phyloP scores from a whole-genome alignment of 129 eudicot genomes.

The sunflower (Helianthus annuus) region HanXRQr2.0-SUNRISE NC_035440.2:11793907-11794406 shows the following conservation, averaged over 20 bases:
- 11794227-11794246: neutral
- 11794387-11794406: slow-evolving; percentile 14
- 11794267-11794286: slow-evolving; percentile 17
- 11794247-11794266: slow-evolving; percentile 28
- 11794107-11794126: slow-evolving; percentile 13
- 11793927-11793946: slow-evolving; percentile 45
- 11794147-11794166: neutral
- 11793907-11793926: slow-evolving; percentile 37
- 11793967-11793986: slow-evolving; percentile 39
- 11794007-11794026: slow-evolving; percentile 38
- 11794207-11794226: neutral
- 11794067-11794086: slow-evolving; percentile 23
- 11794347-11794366: slow-evolving; percentile 55
- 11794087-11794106: slow-evolving; percentile 25
- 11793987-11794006: slow-evolving; percentile 30
- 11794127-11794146: neutral
- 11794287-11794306: slow-evolving; percentile 38
- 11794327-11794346: slow-evolving; percentile 84
- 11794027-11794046: slow-evolving; percentile 29
- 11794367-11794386: slow-evolving; percentile 25
- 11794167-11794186: neutral
- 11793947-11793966: slow-evolving; percentile 56
- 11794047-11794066: slow-evolving; percentile 28
- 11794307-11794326: slow-evolving; percentile 38
- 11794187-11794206: no score